Evolutionary conservation across 2,329 filamentous ascomycete species (phyloP), one percentile per base, ranked within the genome.

Genomic region (Cordyceps cateniannulata): DNA sequence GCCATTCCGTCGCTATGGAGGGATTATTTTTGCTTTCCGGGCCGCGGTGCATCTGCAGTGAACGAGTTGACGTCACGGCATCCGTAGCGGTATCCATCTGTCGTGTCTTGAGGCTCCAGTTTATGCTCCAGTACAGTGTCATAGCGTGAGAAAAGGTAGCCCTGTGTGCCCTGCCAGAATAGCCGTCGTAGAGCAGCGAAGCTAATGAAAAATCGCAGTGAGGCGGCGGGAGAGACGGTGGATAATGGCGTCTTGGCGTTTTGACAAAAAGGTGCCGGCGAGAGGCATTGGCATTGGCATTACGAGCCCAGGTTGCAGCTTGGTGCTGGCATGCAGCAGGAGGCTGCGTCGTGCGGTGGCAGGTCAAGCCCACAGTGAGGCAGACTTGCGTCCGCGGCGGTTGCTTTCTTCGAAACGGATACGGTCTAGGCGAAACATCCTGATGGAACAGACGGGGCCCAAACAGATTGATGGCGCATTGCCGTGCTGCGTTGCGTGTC

Each of bases 81-180:
- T 58, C 60, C 53, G 27, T 58, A 40, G 20, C n/a, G 32, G 50
- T 38, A 24, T 53, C 57, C 57, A 60, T 49, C 59, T 22, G 52
- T 56, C 45, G 44, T 51, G n/a, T 61, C 49, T 38, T 45, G 40
- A 56, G 35, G 59, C 45, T 62, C 60, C 60, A 62, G 53, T 57
- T 52, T 58, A 45, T 18, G 42, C 42, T 22, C 42, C 42, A 22
- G 18, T 22, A 10, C 42, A 35, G 59, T 51, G 59, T 61, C 59
- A 61, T 57, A 62, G 60, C 60, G 60, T 53, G 53, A 25, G 48
- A 62, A 58, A 22, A 12, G 40, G 40, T 27, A 60, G 57, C 57
- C 49, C n/a, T n/a, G n/a, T n/a, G n/a, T n/a, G n/a, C n/a, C n/a
- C 49, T 51, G 38, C 48, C 20, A 25, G 52, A 50, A 42, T 47